phyloP scores from a whole-genome alignment of 2,329 filamentous ascomycete genomes.

The Proliferodiscus dingleyae region DNA sequence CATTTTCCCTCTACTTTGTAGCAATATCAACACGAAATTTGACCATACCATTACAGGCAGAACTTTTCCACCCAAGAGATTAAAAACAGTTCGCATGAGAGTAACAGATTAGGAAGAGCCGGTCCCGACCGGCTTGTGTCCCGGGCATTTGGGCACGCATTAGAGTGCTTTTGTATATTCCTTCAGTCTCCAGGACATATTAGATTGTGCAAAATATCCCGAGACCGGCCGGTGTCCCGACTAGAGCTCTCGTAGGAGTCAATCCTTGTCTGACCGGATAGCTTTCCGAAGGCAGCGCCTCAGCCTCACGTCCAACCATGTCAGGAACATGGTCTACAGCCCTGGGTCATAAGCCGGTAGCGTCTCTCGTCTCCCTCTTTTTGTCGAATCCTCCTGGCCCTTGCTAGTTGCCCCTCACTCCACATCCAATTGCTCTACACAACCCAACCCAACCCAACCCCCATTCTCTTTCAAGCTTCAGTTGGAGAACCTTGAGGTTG shows the following conservation, averaged over 20 bases:
- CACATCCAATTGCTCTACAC: neutral
- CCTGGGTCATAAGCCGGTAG: neutral
- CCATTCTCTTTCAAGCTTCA: too few species aligned
- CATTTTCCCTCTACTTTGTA: too few species aligned
- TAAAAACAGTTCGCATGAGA: too few species aligned
- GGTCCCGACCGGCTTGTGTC: too few species aligned
- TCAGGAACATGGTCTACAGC: neutral
- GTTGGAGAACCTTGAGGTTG: neutral
- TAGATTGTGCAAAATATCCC: too few species aligned
- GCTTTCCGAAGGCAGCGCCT: slow-evolving; percentile 5
- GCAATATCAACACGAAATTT: too few species aligned
- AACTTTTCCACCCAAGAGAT: too few species aligned
- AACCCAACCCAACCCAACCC: neutral
- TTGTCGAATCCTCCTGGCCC: neutral
- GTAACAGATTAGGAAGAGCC: too few species aligned
- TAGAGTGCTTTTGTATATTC: too few species aligned
- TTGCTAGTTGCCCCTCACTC: neutral
- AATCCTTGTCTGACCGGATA: neutral
- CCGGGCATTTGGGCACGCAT: too few species aligned
- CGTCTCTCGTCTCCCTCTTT: neutral
- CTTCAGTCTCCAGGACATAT: too few species aligned
- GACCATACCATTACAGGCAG: too few species aligned
- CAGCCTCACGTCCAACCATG: slow-evolving; percentile 1
- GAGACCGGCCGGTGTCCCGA: neutral
- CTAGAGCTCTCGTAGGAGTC: neutral